phyloP scores from a whole-genome alignment of 1,284 basidiomycete species.

The Sporisorium reilianum region DNA sequence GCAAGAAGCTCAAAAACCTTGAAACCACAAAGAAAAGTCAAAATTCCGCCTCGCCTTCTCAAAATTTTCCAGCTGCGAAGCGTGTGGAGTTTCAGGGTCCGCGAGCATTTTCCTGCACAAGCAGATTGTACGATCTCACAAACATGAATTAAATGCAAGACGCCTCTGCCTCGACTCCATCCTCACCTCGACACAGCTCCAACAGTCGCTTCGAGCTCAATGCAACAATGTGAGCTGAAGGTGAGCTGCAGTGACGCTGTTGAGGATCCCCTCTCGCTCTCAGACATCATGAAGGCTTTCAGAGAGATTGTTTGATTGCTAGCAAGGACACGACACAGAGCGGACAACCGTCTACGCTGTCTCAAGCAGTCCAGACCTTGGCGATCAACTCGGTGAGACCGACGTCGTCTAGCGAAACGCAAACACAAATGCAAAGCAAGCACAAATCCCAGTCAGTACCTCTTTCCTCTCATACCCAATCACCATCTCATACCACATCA shows the following conservation, averaged over 20 bases:
- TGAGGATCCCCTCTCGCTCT: background rate
- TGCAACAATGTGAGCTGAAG: background rate
- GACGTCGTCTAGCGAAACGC: slow-evolving; percentile 75
- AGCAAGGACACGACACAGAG: background rate
- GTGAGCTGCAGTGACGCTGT: background rate
- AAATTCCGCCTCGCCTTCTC: slow-evolving; percentile 1
- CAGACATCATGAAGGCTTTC: background rate
- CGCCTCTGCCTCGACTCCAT: background rate
- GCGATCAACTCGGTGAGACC: slow-evolving; percentile 84
- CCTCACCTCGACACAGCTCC: no score
- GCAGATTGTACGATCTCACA: slow-evolving; percentile 5
- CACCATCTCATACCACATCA: no score
- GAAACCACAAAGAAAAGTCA: slow-evolving; percentile 30
- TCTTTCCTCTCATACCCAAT: no score
- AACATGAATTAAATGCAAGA: no score
- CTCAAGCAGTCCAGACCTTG: slow-evolving; percentile 76
- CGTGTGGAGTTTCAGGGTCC: slow-evolving; percentile 50
- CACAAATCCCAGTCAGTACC: background rate
- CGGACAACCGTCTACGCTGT: background rate
- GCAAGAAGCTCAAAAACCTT: slow-evolving; percentile 2
- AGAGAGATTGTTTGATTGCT: slow-evolving; percentile 14
- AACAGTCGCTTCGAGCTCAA: background rate
- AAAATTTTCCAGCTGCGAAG: slow-evolving; percentile 26
- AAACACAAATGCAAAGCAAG: slow-evolving; percentile 9
- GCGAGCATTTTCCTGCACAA: background rate